phyloP scores from a whole-genome alignment of 768 basidiomycete species.

The Tulasnella sp. region DNA sequence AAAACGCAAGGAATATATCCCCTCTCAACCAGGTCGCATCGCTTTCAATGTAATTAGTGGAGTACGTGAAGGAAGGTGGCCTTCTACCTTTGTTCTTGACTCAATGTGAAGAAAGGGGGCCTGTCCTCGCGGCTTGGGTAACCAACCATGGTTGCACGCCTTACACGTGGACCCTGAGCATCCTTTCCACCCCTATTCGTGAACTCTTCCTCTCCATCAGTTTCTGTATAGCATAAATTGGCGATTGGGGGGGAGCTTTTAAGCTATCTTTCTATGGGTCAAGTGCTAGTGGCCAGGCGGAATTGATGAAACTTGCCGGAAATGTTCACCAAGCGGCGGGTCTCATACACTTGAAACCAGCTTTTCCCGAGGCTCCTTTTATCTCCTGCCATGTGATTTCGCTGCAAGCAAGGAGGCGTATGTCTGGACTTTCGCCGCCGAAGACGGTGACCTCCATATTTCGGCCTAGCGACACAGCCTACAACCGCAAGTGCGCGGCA shows the following conservation, averaged over 20 bases:
- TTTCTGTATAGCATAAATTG: background rate
- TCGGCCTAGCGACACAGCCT: background rate
- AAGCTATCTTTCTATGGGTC: background rate
- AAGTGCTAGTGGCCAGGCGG: background rate
- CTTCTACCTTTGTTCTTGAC: conserved; percentile 5
- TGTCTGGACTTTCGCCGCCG: too few species aligned
- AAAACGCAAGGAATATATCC: background rate
- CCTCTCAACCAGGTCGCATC: background rate
- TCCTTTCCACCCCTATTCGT: background rate
- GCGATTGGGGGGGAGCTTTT: background rate
- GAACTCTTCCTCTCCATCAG: background rate
- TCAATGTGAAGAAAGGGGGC: background rate
- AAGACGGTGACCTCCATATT: background rate
- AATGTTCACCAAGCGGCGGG: background rate
- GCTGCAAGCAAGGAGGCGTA: too few species aligned
- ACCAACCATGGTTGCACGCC: too few species aligned
- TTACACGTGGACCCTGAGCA: background rate
- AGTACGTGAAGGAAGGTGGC: background rate
- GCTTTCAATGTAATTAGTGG: background rate
- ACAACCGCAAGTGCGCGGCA: background rate
- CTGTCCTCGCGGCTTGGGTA: too few species aligned
- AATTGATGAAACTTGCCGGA: background rate
- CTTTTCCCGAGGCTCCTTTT: background rate
- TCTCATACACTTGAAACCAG: background rate
- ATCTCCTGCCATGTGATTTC: background rate